These are phyloP conservation scores for Penicillium cinerascens DNA, from an alignment of 495 filamentous ascomycete genomes.

Conservation along the genomic window DNA sequence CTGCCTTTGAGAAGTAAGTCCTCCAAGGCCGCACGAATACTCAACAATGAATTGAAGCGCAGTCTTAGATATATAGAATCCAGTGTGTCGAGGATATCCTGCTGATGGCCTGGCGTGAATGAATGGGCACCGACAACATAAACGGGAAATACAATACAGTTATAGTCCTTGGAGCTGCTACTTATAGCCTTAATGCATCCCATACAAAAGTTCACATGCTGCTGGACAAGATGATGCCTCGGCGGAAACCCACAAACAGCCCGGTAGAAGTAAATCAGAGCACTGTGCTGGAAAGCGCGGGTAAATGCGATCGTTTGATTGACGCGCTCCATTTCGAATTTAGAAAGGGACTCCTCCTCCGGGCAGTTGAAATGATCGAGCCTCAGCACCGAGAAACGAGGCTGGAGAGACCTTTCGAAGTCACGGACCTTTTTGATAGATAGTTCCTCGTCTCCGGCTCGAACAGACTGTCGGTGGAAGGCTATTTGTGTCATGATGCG, in stretches of 20 bases:
- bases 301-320: slow-evolving; percentile 17
- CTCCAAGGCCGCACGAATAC: slow-evolving; percentile 13
- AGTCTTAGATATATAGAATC: slow-evolving; percentile 12
- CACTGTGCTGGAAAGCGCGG: slow-evolving; percentile 17
- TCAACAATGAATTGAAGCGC: slow-evolving; percentile 14
- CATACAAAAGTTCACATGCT: slow-evolving; percentile 15
- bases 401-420: slow-evolving; percentile 11
- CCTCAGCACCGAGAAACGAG: slow-evolving; percentile 5
- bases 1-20: slow-evolving; percentile 8
- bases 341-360: slow-evolving; percentile 3
- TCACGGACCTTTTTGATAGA: slow-evolving; percentile 11
- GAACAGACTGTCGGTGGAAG: slow-evolving; percentile 14
- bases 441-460: background rate
- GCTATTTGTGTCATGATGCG: slow-evolving; percentile 15
- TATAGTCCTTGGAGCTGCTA: slow-evolving; percentile 13
- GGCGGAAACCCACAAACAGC: slow-evolving; percentile 17
- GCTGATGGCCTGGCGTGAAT: slow-evolving; percentile 12
- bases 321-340: slow-evolving; percentile 1
- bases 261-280: slow-evolving; percentile 19
- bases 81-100: slow-evolving; percentile 10
- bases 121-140: slow-evolving; percentile 19
- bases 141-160: slow-evolving; percentile 19
- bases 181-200: slow-evolving; percentile 16
- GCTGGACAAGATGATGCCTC: slow-evolving; percentile 16
- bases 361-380: slow-evolving; percentile 8